Evolutionary conservation across 805 yeast species (phyloP).

Genomic region (Ogataea methanolica): DNA sequence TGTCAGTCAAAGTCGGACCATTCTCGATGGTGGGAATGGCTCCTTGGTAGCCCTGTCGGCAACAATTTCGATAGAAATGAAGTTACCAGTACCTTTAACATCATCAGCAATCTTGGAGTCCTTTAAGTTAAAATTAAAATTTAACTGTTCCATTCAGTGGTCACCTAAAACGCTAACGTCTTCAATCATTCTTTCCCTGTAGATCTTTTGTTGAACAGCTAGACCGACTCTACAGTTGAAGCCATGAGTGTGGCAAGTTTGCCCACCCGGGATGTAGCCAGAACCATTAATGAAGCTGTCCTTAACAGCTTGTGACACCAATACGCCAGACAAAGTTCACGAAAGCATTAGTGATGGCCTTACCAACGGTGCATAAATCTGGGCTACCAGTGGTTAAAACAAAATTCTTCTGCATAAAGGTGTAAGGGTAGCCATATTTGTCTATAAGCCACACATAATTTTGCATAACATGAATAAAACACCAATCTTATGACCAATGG

Average conservation of each 20-base stretch:
- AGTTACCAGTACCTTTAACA: conserved; percentile 59
- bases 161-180: conserved; percentile 42
- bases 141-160: conserved; percentile 35
- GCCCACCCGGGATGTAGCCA: conserved; percentile 40
- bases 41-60: conserved; percentile 48
- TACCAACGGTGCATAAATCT: conserved; percentile 45
- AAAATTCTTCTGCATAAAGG: conserved; percentile 44
- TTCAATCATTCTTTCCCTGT: conserved; percentile 29
- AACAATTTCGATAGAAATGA: conserved; percentile 55
- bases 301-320: conserved; percentile 37
- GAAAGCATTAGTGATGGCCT: conserved; percentile 45
- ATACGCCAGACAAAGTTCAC: conserved; percentile 45
- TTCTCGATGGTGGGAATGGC: conserved; percentile 36
- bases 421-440: conserved; percentile 37
- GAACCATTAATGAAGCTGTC: conserved; percentile 36
- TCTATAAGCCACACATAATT: conserved; percentile 58
- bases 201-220: conserved; percentile 41
- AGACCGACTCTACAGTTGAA: conserved; percentile 43
- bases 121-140: conserved; percentile 30
- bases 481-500: conserved; percentile 48
- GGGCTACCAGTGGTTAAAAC: conserved; percentile 39
- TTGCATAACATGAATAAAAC: conserved; percentile 48
- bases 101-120: conserved; percentile 46
- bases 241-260: conserved; percentile 47
- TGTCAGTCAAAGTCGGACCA: conserved; percentile 31